Conservation (phyloP, 768 basidiomycete genomes). For the Hygrophorus russula region DNA sequence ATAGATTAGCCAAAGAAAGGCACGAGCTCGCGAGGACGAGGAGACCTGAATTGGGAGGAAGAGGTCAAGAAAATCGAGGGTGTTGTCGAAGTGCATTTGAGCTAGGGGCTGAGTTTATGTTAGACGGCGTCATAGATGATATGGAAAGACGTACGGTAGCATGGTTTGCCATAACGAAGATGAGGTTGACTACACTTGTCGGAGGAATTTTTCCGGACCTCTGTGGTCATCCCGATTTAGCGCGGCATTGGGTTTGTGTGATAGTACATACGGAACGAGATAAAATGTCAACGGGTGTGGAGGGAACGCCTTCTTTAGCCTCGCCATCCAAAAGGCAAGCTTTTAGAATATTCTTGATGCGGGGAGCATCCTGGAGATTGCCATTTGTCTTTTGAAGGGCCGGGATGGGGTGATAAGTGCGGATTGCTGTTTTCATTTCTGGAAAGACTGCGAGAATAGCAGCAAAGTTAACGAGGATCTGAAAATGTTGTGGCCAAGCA, state of each 20-base stretch:
- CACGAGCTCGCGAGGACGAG: conserved; percentile 61
- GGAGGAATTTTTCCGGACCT: conserved; percentile 55
- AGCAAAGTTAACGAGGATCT: background rate
- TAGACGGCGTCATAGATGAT: background rate
- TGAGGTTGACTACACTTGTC: conserved; percentile 77
- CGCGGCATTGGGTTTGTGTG: conserved; percentile 6
- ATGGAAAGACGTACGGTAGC: conserved; percentile 43
- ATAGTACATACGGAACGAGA: conserved; percentile 42
- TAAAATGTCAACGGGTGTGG: conserved; percentile 66
- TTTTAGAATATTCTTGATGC: conserved; percentile 86
- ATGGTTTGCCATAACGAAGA: conserved; percentile 76
- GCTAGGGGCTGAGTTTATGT: conserved; percentile 38
- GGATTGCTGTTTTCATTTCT: conserved; percentile 84
- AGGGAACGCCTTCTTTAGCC: conserved; percentile 50
- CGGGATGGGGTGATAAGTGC: conserved; percentile 88
- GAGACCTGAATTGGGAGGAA: conserved; percentile 68
- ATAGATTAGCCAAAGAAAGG: conserved; percentile 77
- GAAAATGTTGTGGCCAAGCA: conserved; percentile 1
- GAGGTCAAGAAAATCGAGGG: conserved; percentile 70
- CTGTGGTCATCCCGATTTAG: conserved; percentile 20
- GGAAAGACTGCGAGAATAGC: conserved; percentile 54
- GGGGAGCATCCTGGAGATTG: conserved; percentile 83
- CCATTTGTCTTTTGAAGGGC: conserved; percentile 81
- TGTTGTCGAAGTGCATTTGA: conserved; percentile 61
- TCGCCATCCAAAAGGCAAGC: conserved; percentile 49